These are phyloP conservation scores for Colletotrichum sp. DNA, from an alignment of 2,329 filamentous ascomycete genomes.

Conservation along the genomic window DNA sequence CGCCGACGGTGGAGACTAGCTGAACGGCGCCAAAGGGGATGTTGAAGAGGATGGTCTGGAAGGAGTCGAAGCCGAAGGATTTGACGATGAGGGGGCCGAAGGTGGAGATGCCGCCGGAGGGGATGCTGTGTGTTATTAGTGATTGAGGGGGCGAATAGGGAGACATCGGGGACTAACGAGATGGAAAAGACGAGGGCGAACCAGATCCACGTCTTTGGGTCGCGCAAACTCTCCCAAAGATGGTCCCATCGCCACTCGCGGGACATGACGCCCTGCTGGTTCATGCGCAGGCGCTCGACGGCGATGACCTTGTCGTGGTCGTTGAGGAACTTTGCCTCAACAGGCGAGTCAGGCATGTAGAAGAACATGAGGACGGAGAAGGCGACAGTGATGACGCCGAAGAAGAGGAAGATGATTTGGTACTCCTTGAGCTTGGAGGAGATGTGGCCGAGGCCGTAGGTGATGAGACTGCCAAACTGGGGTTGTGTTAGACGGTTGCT, in stretches of 20 bases:
- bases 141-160: neutral
- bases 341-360: constrained; percentile 69
- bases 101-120: constrained; percentile 61
- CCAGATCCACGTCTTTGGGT: constrained; percentile 49
- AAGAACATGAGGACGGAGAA: constrained; percentile 54
- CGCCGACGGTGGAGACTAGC: constrained; percentile 62
- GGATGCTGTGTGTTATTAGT: constrained; percentile 35
- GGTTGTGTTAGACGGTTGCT: constrained; percentile 7
- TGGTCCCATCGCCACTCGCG: constrained; percentile 47
- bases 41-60: constrained; percentile 64
- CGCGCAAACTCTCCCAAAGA: constrained; percentile 39
- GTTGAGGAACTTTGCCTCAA: constrained; percentile 61
- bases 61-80: constrained; percentile 60
- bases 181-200: constrained; percentile 54
- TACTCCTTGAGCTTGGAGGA: constrained; percentile 42
- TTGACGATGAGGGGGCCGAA: constrained; percentile 65
- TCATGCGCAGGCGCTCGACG: constrained; percentile 59
- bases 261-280: constrained; percentile 48
- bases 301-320: constrained; percentile 62
- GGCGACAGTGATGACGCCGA: constrained; percentile 53
- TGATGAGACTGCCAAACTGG: constrained; percentile 57
- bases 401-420: constrained; percentile 61
- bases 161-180: constrained; percentile 40
- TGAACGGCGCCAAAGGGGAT: constrained; percentile 67
- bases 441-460: constrained; percentile 62